A percentile compares a stretch with the other conserved stretches of the same genome.
Evolutionary conservation across 129 eudicot species (phyloP).

Genomic region (Flaveria robusta): DNA sequence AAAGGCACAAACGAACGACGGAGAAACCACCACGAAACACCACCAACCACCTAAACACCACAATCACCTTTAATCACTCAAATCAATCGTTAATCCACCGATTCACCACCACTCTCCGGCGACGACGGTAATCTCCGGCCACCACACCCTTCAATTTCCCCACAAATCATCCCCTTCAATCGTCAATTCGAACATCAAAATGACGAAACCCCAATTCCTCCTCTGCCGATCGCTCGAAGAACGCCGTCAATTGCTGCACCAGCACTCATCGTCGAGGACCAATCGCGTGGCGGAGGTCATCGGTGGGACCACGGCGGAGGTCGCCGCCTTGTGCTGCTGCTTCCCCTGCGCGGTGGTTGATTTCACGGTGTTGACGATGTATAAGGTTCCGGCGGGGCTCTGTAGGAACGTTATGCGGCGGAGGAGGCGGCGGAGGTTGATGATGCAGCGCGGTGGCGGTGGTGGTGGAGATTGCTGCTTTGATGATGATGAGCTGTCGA

Average conservation of each 20-base stretch:
- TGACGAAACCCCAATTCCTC: constrained; percentile 34
- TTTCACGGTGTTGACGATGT: constrained; percentile 51
- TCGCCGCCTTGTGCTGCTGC: constrained; percentile 73
- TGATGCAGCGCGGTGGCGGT: constrained; percentile 17
- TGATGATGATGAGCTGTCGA: constrained; percentile 14
- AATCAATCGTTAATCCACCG: background rate
- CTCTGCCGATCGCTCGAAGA: constrained; percentile 29
- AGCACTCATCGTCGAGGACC: constrained; percentile 16
- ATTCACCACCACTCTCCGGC: background rate
- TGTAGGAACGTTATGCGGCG: constrained; percentile 50
- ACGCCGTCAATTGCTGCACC: constrained; percentile 37
- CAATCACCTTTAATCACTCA: too few relatives aligned
- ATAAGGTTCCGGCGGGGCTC: constrained; percentile 67
- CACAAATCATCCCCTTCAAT: background rate
- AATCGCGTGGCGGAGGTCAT: constrained; percentile 52
- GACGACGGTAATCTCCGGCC: too few relatives aligned
- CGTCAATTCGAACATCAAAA: background rate
- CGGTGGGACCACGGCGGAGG: constrained; percentile 77
- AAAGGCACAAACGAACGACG: too few relatives aligned
- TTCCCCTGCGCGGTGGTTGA: constrained; percentile 52
- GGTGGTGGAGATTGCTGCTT: background rate
- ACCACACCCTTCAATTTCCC: too few relatives aligned
- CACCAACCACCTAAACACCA: too few relatives aligned
- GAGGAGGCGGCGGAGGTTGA: constrained; percentile 35
- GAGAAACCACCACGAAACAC: too few relatives aligned